Base-by-base conservation (phyloP, 768 basidiomycete genomes). In the Coprinellus aureogranulatus region DNA sequence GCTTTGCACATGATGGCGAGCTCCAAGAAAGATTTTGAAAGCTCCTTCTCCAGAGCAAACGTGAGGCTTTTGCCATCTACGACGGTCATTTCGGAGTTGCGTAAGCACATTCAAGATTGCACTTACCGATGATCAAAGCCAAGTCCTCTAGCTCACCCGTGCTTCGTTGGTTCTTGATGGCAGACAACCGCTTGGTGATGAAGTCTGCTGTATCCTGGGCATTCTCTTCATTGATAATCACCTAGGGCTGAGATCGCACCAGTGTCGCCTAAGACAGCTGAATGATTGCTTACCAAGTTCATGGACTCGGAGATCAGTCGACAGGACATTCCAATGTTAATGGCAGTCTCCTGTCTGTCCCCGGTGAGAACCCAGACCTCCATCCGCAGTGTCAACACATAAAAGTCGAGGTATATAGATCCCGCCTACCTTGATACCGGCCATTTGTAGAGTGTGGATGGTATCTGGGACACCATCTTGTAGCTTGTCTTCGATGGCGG, bases 381-480 rank as follows among this genome's bases (percentile, higher is more conserved):
- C 6, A 25, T 2, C 28, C 27, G 34, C 52, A 23, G 26, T 20
- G 53, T 49, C 16, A 63, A 34, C 30, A 46, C 50, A 20, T 47
- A 53, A n/a, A 59, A 37, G 27, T 58, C 53, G 28, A n/a, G 9
- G 26, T n/a, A 8, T 55, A 50, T 16, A 52, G n/a, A 51, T 56
- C 34, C 14, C 34, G 63, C 90, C 6, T 16, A 58, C 57, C 82
- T 98, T 99, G 74, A 99, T 97, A 2, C 97, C 97, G 37, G 97
- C 97, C 83, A 92, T 92, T 65, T 99, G 97, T 46, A 99, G 72
- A 0, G 95, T 98, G 69, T 98, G 95, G 49, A 98, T 99, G 4
- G 97, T 88, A 65, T 99, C 97, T 0, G 97, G 97, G 2, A 99
- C 97, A 40, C 97, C 97, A 53, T 99, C 97, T 69, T 99, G 97